Base-by-base conservation (phyloP, 352 stramenopile species). In the Phytopythium litorale region DNA sequence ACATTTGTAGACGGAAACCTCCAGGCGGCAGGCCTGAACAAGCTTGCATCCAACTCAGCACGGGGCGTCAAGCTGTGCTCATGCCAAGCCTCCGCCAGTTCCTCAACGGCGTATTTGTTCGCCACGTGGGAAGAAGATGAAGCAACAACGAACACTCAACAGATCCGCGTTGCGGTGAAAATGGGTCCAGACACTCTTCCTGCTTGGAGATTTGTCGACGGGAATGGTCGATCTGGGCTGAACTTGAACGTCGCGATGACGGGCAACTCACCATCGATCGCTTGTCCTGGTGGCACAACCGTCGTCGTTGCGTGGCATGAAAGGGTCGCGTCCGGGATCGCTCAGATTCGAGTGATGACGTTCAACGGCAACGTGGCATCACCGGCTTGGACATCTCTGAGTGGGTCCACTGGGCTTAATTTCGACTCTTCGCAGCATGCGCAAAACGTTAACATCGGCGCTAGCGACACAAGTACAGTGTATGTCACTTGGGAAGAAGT, bases 221-320 rank as follows among this genome's bases (percentile, higher is more conserved):
- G 80, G 0, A 84, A 79, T 30, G 56, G 49, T 12, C 68, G 60
- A 18, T 71, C 49, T 12, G 78, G 81, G 12, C 50, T 88, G 19
- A 89, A 90, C 49, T 45, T 66, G 19, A 63, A 86, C 42, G 37
- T 33, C 7, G 58, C 65, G 7, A 72, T 73, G 48, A 28, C 33
- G 9, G 82, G 71, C 0, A 67, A 49, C 19, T 23, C 55, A 0
- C 77, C 79, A 7, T 82, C 71, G 0, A 62, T 90, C 2, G 63
- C 71, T 19, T 92, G 84, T 37, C 9, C 71, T n/a, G 57, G 49
- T 33, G 65, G 59, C 33, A 59, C 66, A 3, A 70, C 40, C 23
- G 40, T 90, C 13, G 63, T 87, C 5, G 64, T 87, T 33, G 78
- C 71, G 7, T 91, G 84, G 84, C 73, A 84, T 19, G 79, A 89